Evolutionary conservation across 1,284 basidiomycete species (phyloP).

Genomic region (Athelia psychrophila): DNA sequence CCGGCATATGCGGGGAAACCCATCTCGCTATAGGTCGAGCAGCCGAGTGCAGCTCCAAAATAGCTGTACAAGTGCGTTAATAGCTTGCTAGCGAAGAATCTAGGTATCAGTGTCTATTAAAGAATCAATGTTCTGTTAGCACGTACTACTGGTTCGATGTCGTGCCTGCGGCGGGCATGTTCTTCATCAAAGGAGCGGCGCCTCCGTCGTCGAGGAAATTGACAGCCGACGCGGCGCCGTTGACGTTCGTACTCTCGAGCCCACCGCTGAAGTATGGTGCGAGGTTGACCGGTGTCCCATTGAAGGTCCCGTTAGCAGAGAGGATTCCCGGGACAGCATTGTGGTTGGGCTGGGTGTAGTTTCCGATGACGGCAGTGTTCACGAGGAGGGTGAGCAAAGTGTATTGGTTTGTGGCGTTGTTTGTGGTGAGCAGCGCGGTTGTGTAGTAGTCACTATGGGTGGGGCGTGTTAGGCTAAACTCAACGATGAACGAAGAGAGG

Average conservation of each 20-base stretch:
- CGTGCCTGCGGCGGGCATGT: neutral
- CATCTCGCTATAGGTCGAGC: neutral
- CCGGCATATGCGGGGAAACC: neutral
- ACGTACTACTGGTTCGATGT: neutral
- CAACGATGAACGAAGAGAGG: neutral
- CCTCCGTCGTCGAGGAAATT: neutral
- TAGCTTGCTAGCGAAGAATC: neutral
- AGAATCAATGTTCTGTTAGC: neutral
- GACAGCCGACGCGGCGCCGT: neutral
- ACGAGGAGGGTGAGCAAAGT: neutral
- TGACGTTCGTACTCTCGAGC: neutral
- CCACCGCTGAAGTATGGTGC: neutral
- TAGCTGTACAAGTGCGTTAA: slow-evolving; percentile 1
- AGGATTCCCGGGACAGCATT: neutral
- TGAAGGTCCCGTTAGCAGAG: neutral
- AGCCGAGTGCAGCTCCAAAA: neutral
- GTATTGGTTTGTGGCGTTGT: slow-evolving; percentile 1
- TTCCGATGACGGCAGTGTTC: neutral
- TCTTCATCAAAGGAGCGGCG: neutral
- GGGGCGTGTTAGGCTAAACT: neutral
- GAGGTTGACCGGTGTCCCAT: neutral
- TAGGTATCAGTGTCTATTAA: neutral
- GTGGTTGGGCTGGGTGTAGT: neutral
- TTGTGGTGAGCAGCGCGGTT: neutral
- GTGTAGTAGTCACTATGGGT: slow-evolving; percentile 1